Conservation (phyloP, 768 basidiomycete species). For the Podaxis sp. region DNA sequence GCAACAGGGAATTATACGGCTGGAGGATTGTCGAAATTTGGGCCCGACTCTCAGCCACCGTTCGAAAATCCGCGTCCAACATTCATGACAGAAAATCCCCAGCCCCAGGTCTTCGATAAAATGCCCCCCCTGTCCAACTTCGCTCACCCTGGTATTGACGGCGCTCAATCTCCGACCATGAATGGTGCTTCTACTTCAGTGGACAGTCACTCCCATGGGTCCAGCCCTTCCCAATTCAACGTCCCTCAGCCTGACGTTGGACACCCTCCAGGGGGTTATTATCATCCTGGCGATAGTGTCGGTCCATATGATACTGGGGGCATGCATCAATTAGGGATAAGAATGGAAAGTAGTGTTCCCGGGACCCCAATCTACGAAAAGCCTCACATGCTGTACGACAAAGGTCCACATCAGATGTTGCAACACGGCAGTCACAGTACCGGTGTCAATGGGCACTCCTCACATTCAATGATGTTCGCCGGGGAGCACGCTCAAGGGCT, state of each 20-base stretch:
- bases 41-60: neutral
- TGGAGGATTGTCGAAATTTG: conserved; percentile 9
- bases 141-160: neutral
- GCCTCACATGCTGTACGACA: conserved; percentile 10
- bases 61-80: conserved; percentile 7
- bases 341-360: conserved; percentile 11
- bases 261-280: conserved; percentile 8
- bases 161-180: neutral
- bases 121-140: neutral
- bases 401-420: conserved; percentile 3
- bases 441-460: neutral
- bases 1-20: neutral
- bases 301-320: neutral
- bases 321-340: conserved; percentile 3
- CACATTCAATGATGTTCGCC: conserved; percentile 4
- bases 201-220: conserved; percentile 6
- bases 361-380: conserved; percentile 13
- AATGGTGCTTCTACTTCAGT: conserved; percentile 1
- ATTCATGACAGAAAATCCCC: conserved; percentile 8
- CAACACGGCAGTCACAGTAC: conserved; percentile 10
- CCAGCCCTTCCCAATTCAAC: conserved; percentile 1
- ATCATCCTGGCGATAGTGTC: neutral
- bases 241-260: neutral
- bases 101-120: conserved; percentile 12
- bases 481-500: conserved; percentile 5